phyloP scores from a whole-genome alignment of 2,329 filamentous ascomycete genomes.

The Colletotrichum eremochloae region DNA sequence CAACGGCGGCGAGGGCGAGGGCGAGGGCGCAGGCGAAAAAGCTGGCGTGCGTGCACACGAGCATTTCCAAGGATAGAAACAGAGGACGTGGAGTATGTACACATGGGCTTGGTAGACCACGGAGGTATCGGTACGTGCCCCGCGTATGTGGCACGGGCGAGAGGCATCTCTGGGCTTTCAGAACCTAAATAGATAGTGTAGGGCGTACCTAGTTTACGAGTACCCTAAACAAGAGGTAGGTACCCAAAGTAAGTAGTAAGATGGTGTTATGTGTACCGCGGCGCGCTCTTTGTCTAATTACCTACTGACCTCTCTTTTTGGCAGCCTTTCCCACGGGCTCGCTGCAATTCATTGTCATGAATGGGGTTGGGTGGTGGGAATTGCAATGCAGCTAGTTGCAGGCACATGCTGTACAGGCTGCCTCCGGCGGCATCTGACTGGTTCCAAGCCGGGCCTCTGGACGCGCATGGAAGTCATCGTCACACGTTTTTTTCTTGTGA shows the following conservation, averaged over 20 bases:
- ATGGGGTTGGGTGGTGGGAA: background rate
- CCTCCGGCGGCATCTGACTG: conserved; percentile 33
- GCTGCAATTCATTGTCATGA: background rate
- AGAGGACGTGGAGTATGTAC: conserved; percentile 14
- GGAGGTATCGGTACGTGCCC: conserved; percentile 32
- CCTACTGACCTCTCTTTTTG: background rate
- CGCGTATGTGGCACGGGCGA: conserved; percentile 25
- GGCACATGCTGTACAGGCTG: conserved; percentile 26
- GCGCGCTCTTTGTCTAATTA: background rate
- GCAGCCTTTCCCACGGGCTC: background rate
- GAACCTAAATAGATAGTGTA: no score
- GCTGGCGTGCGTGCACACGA: conserved; percentile 24
- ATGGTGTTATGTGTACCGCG: background rate
- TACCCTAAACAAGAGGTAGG: background rate
- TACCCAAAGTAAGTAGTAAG: background rate
- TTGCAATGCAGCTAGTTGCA: conserved; percentile 5
- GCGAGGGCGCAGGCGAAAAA: background rate
- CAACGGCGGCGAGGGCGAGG: conserved; percentile 13
- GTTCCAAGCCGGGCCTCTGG: conserved; percentile 9
- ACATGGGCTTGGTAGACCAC: background rate
- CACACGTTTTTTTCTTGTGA: conserved; percentile 20
- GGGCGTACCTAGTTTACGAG: background rate
- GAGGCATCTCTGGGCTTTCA: background rate
- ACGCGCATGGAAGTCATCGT: conserved; percentile 34
- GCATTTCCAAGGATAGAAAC: conserved; percentile 40